phyloP scores from a whole-genome alignment of 2,329 filamentous ascomycete genomes.

The Ophiosphaerella herpotricha region DNA sequence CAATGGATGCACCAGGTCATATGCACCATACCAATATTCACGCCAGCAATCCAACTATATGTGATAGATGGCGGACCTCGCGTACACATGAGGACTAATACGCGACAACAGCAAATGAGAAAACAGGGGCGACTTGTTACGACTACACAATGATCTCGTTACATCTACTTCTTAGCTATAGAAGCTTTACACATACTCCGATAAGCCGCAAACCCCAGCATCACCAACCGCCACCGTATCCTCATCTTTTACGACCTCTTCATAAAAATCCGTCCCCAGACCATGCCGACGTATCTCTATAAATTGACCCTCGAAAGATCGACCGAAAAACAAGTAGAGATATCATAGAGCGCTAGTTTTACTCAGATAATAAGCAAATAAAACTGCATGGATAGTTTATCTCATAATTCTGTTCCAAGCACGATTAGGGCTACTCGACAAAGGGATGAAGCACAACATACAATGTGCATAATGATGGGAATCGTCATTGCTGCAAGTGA shows the following conservation, averaged over 20 bases:
- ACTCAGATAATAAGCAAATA: too few species aligned
- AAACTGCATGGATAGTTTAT: too few species aligned
- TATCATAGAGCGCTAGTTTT: too few species aligned
- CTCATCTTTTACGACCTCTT: neutral
- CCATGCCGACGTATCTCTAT: neutral
- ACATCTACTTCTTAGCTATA: constrained; percentile 1
- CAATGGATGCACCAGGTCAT: too few species aligned
- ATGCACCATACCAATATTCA: too few species aligned
- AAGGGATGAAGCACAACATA: too few species aligned
- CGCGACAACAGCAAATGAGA: neutral
- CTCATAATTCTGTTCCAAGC: too few species aligned
- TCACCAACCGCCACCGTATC: neutral
- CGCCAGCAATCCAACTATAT: too few species aligned
- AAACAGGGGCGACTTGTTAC: neutral
- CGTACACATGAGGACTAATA: neutral
- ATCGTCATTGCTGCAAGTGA: too few species aligned
- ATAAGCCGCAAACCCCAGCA: neutral
- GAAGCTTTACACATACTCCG: neutral
- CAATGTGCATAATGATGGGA: too few species aligned
- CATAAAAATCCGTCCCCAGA: neutral
- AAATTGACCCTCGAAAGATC: neutral
- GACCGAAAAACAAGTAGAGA: neutral
- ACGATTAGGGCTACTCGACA: too few species aligned
- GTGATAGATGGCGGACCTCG: too few species aligned
- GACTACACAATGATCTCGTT: neutral